These are phyloP conservation scores for Ascocoryne sarcoides DNA, from an alignment of 2,329 filamentous ascomycete genomes.

Conservation along the genomic window DNA sequence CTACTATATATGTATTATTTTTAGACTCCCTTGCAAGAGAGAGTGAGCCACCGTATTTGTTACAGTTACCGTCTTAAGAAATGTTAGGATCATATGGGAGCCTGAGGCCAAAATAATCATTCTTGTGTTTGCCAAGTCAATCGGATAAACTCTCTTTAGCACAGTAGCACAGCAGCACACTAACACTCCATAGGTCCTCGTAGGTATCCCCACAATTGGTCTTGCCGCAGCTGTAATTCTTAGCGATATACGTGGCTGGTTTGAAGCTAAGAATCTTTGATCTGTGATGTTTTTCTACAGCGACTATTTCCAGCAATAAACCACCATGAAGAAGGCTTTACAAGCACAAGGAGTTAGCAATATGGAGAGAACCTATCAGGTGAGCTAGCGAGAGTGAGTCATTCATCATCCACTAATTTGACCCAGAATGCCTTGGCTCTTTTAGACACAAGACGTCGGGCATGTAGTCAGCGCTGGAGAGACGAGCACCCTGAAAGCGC, in stretches of 20 bases:
- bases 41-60: no score
- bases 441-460: neutral
- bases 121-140: no score
- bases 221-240: neutral
- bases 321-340: slow-evolving; percentile 1
- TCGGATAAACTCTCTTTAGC: no score
- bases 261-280: neutral
- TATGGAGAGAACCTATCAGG: slow-evolving; percentile 1
- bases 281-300: neutral
- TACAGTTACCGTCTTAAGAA: no score
- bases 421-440: neutral
- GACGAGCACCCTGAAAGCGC: neutral
- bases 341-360: neutral
- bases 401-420: neutral
- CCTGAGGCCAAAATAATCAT: no score
- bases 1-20: no score
- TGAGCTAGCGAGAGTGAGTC: neutral
- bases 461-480: neutral
- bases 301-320: neutral
- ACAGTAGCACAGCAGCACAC: no score
- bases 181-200: no score
- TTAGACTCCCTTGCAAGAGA: no score
- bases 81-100: no score
- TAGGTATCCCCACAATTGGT: neutral
- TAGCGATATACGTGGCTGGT: neutral